A percentile compares a stretch with the other conserved stretches of the same genome.
phyloP scores from a whole-genome alignment of 192 early-diverging fungal genomes.

The Backusella circina region DNA sequence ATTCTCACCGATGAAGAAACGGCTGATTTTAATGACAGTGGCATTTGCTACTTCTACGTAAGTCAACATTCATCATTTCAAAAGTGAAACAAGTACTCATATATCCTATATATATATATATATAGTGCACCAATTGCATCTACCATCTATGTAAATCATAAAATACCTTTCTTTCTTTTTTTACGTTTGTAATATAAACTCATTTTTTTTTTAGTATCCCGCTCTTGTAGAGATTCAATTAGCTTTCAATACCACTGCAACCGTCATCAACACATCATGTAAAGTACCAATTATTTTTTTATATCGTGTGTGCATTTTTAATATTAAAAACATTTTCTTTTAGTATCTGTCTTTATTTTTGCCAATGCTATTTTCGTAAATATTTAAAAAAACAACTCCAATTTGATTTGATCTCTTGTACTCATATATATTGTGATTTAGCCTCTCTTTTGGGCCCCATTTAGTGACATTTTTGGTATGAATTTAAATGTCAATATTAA shows the following conservation, averaged over 20 bases:
- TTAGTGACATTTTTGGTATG: slow-evolving; percentile 11
- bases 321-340: not conserved
- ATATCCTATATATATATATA: not conserved
- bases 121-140: not conserved
- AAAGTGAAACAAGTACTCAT: not conserved
- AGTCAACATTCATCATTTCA: not conserved
- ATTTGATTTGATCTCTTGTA: not conserved
- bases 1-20: not conserved
- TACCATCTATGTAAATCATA: not conserved
- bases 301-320: not conserved
- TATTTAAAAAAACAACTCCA: not conserved
- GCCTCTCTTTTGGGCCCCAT: slow-evolving; percentile 11
- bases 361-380: slow-evolving; percentile 12
- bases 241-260: slow-evolving; percentile 14
- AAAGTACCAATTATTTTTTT: not conserved
- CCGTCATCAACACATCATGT: slow-evolving; percentile 14
- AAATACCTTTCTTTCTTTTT: no score
- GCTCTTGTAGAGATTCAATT: slow-evolving; percentile 12
- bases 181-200: not conserved
- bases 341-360: slow-evolving; percentile 16
- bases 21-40: slow-evolving; percentile 12
- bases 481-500: no score
- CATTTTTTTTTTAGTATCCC: slow-evolving; percentile 9
- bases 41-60: slow-evolving; percentile 16
- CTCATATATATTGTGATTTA: not conserved